Evolutionary conservation across 2,329 filamentous ascomycete species (phyloP).

Genomic region (Pseudogymnoascus sp.): DNA sequence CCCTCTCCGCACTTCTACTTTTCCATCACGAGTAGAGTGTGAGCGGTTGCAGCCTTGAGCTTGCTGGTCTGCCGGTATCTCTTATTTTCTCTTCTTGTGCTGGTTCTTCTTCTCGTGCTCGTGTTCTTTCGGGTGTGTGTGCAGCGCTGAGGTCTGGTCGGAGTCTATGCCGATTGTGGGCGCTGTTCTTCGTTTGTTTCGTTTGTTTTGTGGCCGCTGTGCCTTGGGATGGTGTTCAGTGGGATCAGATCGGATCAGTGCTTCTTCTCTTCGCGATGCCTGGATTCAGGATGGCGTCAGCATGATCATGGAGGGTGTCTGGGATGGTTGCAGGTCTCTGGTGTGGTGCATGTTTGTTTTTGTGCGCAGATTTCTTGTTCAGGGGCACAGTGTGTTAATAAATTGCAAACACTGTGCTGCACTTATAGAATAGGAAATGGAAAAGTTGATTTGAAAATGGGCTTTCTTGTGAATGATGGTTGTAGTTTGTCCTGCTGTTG

Average conservation of each 20-base stretch:
- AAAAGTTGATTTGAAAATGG: neutral
- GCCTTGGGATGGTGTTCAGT: neutral
- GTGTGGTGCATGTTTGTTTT: neutral
- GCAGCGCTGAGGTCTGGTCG: neutral
- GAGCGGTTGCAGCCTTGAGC: neutral
- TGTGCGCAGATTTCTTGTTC: neutral
- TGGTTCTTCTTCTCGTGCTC: neutral
- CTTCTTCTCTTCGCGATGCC: neutral
- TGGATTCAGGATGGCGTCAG: neutral
- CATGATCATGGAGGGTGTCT: neutral
- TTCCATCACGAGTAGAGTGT: neutral
- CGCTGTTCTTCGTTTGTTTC: neutral
- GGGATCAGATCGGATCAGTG: neutral
- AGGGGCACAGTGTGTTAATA: neutral
- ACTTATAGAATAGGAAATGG: conserved; percentile 1
- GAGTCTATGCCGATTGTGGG: neutral
- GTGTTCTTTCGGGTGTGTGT: neutral
- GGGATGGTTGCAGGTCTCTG: neutral
- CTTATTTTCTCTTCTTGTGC: neutral
- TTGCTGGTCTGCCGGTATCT: neutral
- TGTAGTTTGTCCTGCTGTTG: neutral
- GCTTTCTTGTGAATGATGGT: neutral
- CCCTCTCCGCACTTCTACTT: neutral
- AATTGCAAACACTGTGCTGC: neutral
- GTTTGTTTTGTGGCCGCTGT: neutral